These are phyloP conservation scores for Globisporangium yorkense DNA, from an alignment of 352 stramenopile species.

Conservation along the genomic window DNA sequence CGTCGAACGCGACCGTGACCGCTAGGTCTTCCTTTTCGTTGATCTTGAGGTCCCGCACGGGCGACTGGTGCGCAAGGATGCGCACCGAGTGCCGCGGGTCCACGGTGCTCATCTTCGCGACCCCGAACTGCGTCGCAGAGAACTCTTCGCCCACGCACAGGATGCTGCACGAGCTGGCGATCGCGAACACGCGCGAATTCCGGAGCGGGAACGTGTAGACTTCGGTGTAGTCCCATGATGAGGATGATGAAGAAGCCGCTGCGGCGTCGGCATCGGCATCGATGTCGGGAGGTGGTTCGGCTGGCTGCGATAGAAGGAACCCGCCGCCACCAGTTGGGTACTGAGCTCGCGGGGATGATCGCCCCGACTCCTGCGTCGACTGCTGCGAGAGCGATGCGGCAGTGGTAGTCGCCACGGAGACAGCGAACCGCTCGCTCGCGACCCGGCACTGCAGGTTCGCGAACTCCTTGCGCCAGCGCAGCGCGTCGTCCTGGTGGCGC, in stretches of 20 bases:
- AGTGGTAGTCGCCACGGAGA: not conserved
- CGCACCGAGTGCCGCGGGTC: constrained; percentile 23
- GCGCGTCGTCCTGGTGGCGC: constrained; percentile 18
- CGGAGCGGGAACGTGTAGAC: constrained; percentile 29
- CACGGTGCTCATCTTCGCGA: constrained; percentile 36
- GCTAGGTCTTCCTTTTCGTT: constrained; percentile 23
- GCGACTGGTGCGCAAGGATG: constrained; percentile 34
- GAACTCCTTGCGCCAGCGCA: constrained; percentile 25
- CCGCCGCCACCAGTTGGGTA: not conserved
- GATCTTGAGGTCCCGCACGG: constrained; percentile 55
- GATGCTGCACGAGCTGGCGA: constrained; percentile 35
- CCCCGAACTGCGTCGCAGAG: constrained; percentile 20
- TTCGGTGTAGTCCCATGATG: constrained; percentile 28
- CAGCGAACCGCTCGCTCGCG: constrained; percentile 16
- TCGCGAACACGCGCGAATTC: constrained; percentile 49
- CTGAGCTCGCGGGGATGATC: not conserved
- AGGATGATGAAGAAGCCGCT: not conserved
- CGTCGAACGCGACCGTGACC: constrained; percentile 56
- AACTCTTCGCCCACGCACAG: constrained; percentile 51
- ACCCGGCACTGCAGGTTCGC: constrained; percentile 20
- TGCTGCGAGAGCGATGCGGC: not conserved
- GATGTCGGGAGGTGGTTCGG: too few species aligned
- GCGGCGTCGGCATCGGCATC: not conserved
- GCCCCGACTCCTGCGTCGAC: not conserved
- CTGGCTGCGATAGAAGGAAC: constrained; percentile 1